Evolutionary conservation across 1,284 basidiomycete genomes (phyloP).

Genomic region (Microbotryomycetes sp.): DNA sequence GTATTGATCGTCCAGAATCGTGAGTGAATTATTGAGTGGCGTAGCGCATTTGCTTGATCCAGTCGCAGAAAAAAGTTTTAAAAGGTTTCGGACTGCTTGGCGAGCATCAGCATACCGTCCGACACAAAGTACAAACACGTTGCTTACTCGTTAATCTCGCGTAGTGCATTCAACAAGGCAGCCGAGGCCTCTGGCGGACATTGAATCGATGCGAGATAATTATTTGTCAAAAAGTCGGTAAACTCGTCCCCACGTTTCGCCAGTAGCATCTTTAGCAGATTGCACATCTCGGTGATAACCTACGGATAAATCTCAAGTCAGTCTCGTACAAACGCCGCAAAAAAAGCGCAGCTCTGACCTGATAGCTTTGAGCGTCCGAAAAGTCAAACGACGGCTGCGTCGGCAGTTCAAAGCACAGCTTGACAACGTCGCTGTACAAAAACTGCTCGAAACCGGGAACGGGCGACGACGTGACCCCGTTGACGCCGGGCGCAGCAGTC

Average conservation of each 20-base stretch:
- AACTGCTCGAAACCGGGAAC: conserved; percentile 90
- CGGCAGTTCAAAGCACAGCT: conserved; percentile 74
- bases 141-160: conserved; percentile 48
- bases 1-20: too few species aligned
- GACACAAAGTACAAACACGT: background rate
- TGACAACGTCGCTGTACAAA: conserved; percentile 80
- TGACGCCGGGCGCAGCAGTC: conserved; percentile 8
- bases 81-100: conserved; percentile 49
- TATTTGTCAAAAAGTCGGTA: conserved; percentile 66
- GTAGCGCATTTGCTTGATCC: conserved; percentile 1
- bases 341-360: conserved; percentile 51
- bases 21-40: too few species aligned
- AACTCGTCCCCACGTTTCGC: conserved; percentile 76
- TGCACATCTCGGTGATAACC: conserved; percentile 81
- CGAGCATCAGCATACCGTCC: background rate
- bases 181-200: conserved; percentile 71
- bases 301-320: conserved; percentile 38
- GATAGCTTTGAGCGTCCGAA: conserved; percentile 75
- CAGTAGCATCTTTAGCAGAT: conserved; percentile 70
- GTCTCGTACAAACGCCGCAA: too few species aligned
- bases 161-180: conserved; percentile 68
- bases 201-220: conserved; percentile 79
- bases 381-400: conserved; percentile 73
- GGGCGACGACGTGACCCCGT: conserved; percentile 40
- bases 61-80: conserved; percentile 59